Percentiles rank a stretch among this genome's conserved stretches.
phyloP scores from a whole-genome alignment of 2,329 filamentous ascomycete genomes.

The Kalmusia sp. region DNA sequence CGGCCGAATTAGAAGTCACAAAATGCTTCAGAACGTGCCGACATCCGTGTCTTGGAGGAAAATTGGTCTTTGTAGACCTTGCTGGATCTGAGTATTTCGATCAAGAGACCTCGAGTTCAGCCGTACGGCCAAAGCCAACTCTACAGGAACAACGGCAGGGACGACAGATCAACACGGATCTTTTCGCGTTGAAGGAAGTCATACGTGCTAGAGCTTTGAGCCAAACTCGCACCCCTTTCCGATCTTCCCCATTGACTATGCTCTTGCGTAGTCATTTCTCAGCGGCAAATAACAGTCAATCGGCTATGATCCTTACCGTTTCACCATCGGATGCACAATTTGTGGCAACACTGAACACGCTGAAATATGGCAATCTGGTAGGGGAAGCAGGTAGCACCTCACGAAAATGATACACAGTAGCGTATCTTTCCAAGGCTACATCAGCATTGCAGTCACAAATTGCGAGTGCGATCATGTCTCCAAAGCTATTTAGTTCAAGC shows the following conservation, averaged over 20 bases:
- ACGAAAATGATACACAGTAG: no score
- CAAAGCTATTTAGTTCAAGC: background rate
- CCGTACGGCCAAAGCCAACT: slow-evolving; percentile 40
- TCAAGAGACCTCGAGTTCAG: no score
- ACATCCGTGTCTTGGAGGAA: slow-evolving; percentile 48
- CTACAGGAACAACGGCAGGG: slow-evolving; percentile 51
- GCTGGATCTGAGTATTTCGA: slow-evolving; percentile 55
- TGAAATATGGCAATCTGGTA: slow-evolving; percentile 50
- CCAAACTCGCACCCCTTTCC: slow-evolving; percentile 49
- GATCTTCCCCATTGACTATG: slow-evolving; percentile 54
- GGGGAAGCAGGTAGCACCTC: no score
- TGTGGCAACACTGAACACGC: slow-evolving; percentile 51
- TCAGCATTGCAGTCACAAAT: no score
- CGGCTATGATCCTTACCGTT: slow-evolving; percentile 50
- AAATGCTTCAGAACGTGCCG: slow-evolving; percentile 26
- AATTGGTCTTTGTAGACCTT: slow-evolving; percentile 54
- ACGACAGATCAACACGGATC: slow-evolving; percentile 54
- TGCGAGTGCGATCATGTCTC: background rate
- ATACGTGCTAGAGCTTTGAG: slow-evolving; percentile 50
- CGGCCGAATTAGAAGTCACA: slow-evolving; percentile 43
- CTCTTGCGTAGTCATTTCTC: slow-evolving; percentile 51
- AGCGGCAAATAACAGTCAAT: slow-evolving; percentile 28
- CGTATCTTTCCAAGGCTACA: no score
- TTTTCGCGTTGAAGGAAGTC: slow-evolving; percentile 56
- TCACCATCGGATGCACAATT: slow-evolving; percentile 48